Evolutionary conservation across 2,329 filamentous ascomycete species (phyloP).

Genomic region (Samsoniella hepiali): DNA sequence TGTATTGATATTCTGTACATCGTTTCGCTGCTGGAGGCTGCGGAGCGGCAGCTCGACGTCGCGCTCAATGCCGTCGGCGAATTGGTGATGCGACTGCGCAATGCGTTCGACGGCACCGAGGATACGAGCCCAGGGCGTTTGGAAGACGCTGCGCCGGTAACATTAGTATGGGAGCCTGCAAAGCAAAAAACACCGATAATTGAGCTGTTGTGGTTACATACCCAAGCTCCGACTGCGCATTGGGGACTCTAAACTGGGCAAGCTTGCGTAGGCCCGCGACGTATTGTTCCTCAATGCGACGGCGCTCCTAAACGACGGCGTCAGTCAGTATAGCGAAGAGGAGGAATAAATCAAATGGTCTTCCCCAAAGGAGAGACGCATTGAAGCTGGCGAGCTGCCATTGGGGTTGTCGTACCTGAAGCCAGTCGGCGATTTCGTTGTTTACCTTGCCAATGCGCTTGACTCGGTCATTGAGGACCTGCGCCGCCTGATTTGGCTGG

Average conservation of each 20-base stretch:
- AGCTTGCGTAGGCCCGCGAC: conserved; percentile 78
- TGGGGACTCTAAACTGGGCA: conserved; percentile 68
- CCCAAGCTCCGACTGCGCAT: conserved; percentile 80
- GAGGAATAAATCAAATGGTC: neutral
- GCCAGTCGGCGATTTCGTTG: conserved; percentile 89
- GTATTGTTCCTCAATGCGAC: conserved; percentile 88
- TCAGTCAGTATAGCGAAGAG: neutral
- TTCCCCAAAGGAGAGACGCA: neutral
- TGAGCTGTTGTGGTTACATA: conserved; percentile 44
- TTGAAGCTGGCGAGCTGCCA: neutral
- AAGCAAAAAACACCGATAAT: too few species aligned
- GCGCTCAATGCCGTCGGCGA: conserved; percentile 77
- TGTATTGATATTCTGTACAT: conserved; percentile 75
- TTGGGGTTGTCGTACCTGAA: conserved; percentile 63
- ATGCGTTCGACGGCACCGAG: conserved; percentile 74
- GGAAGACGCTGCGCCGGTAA: conserved; percentile 67
- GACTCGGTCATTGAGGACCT: conserved; percentile 80
- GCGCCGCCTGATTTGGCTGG: conserved; percentile 76
- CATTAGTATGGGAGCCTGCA: neutral
- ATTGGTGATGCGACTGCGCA: conserved; percentile 76
- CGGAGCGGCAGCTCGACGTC: conserved; percentile 85
- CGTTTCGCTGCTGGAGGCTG: conserved; percentile 68
- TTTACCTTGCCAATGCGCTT: conserved; percentile 85
- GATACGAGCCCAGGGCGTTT: conserved; percentile 85
- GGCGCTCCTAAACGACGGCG: conserved; percentile 67